Evolutionary conservation across 495 filamentous ascomycete genomes (phyloP).

Genomic region (Friedmanniomyces endolithicus): DNA sequence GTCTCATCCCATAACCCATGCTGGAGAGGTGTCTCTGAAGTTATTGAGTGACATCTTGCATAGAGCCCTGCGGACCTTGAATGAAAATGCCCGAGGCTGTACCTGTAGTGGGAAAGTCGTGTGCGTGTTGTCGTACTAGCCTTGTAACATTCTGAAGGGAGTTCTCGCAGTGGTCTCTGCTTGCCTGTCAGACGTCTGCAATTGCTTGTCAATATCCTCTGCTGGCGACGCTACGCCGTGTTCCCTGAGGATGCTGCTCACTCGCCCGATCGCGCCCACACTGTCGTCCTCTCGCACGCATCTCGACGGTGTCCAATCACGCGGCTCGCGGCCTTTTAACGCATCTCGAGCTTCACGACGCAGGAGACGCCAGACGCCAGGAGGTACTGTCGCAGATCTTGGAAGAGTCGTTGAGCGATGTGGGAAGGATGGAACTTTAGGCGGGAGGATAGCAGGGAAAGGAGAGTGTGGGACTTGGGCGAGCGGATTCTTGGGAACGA

Average conservation of each 20-base stretch:
- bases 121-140: neutral
- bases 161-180: neutral
- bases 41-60: neutral
- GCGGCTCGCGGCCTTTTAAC: too few species aligned
- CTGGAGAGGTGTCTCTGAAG: neutral
- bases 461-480: slow-evolving; percentile 63
- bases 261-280: too few species aligned
- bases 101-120: neutral
- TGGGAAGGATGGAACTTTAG: slow-evolving; percentile 39
- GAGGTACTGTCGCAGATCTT: slow-evolving; percentile 65
- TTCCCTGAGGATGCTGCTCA: too few species aligned
- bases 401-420: slow-evolving; percentile 65
- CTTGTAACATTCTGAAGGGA: neutral
- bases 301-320: too few species aligned
- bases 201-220: neutral
- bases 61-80: neutral
- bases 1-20: neutral
- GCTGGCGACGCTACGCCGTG: too few species aligned
- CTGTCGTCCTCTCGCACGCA: too few species aligned
- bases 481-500: slow-evolving; percentile 49
- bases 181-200: neutral
- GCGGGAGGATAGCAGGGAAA: slow-evolving; percentile 45
- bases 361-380: too few species aligned
- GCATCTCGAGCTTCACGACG: too few species aligned
- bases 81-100: neutral